Evolutionary conservation across 331 rosid genomes (phyloP).

Genomic region (Quercus lobata): DNA sequence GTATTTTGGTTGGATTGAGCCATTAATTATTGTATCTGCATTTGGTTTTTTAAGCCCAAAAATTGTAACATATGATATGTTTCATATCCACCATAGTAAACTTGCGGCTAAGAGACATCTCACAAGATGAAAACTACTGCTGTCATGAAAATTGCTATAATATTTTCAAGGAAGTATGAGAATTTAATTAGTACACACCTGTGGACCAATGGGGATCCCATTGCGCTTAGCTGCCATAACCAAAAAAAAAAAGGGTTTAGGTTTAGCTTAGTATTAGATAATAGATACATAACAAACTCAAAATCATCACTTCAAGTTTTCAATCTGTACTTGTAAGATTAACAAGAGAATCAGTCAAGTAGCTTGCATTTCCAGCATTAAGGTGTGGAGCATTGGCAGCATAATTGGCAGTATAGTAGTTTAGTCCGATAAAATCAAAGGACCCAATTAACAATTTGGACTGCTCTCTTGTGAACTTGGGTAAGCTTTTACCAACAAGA

Average conservation of each 20-base stretch:
- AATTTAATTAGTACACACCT: conserved; percentile 8
- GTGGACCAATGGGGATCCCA: conserved; percentile 54
- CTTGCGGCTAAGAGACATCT: background rate
- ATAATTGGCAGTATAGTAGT: conserved; percentile 31
- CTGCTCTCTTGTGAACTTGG: conserved; percentile 28
- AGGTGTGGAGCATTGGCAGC: background rate
- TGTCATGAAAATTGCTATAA: background rate
- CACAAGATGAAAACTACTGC: background rate
- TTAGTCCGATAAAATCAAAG: conserved; percentile 30
- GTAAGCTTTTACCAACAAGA: conserved; percentile 30
- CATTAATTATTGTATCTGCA: too few species aligned
- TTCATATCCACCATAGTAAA: background rate
- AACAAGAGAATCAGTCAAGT: conserved; percentile 5
- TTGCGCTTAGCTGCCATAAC: conserved; percentile 33
- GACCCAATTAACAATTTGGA: conserved; percentile 22
- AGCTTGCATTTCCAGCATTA: background rate
- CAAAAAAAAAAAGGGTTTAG: background rate
- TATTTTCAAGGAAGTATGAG: too few species aligned
- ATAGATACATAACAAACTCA: background rate
- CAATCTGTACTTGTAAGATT: conserved; percentile 5
- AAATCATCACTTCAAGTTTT: too few species aligned
- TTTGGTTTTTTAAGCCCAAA: too few species aligned
- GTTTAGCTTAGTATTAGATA: background rate
- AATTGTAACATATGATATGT: too few species aligned
- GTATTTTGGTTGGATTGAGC: too few species aligned